Base-by-base conservation (phyloP, 371 early-diverging fungal genomes). In the Mortierella sp. region DNA sequence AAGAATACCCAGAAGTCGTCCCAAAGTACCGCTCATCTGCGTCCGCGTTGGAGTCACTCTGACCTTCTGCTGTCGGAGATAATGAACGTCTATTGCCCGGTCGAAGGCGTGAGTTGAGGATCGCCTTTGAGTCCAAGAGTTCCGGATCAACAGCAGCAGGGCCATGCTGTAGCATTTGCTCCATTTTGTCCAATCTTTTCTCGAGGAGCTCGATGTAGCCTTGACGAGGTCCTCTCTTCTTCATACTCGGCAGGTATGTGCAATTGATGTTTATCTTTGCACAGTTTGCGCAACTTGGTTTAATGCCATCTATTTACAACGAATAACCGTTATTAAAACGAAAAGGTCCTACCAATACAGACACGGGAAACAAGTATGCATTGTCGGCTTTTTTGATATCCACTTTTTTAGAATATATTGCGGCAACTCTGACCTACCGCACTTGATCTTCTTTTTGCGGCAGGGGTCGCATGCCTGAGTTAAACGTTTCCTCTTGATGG, bases 401-500 rank as follows among this genome's bases (percentile, higher is more conserved):
- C 63, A 10, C n/a, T 72, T 58, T 66, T 57, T 28, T 28, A 28
- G 28, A 28, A 28, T 28, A 28, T 28, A 28, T 28, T 28, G 28
- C 28, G 28, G 28, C 2, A 28, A 28, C 28, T 28, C 28, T 28
- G 28, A 9, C 67, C 58, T 81, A 81, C 81, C 85, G 58, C 84
- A 81, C 65, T 84, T 84, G 65, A 92, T 93, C 88, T 95, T 95
- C 72, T 92, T 92, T 81, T 93, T 93, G 69, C 91, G 85, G 84
- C 96, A 96, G 9, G 87, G 80, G 63, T 93, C 91, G 74, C 96
- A 96, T 10, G 96, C 96, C 84, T 94, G 94, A 1, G 93, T 94
- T 3, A 92, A 89, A 61, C 95, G 84, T 71, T 91, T 89, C 47
- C 94, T 86, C 71, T 92, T 93, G 45, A 74, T 63, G n/a, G 76